Evolutionary conservation across 108 stramenopile genomes (phyloP).

Genomic region (Fistulifera solaris): DNA sequence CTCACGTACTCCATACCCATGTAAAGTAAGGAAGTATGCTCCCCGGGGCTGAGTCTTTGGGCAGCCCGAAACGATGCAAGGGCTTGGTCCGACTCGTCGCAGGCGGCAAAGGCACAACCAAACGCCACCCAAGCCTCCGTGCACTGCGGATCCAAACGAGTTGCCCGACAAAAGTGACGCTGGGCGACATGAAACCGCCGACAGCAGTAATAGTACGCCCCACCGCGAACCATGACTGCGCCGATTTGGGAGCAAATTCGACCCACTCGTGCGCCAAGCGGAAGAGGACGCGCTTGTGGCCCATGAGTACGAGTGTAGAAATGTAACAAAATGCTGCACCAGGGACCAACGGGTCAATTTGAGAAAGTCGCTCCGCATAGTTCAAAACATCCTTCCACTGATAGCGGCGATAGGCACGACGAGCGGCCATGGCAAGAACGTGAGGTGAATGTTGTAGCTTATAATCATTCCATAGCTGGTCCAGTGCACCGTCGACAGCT

Average conservation of each 20-base stretch:
- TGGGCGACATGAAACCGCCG: conserved; percentile 86
- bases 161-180: conserved; percentile 86
- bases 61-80: conserved; percentile 91
- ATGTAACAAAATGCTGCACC: conserved; percentile 53
- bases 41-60: conserved; percentile 74
- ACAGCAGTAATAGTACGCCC: conserved; percentile 86
- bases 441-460: conserved; percentile 55
- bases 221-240: conserved; percentile 91
- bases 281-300: conserved; percentile 80
- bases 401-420: conserved; percentile 57
- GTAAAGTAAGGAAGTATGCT: conserved; percentile 78
- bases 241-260: conserved; percentile 75
- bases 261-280: conserved; percentile 89
- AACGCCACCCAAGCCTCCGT: conserved; percentile 92
- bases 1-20: conserved; percentile 96
- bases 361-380: conserved; percentile 52
- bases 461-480: conserved; percentile 39
- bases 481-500: conserved; percentile 50
- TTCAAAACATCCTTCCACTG: conserved; percentile 41
- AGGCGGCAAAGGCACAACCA: conserved; percentile 86
- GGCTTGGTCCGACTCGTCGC: conserved; percentile 95
- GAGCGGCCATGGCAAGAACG: conserved; percentile 65
- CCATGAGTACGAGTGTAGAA: conserved; percentile 69
- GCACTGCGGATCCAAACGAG: conserved; percentile 74
- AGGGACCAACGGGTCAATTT: conserved; percentile 52